Conservation (phyloP, 2,329 filamentous ascomycete species). For the Lecanosticta acicola region DNA sequence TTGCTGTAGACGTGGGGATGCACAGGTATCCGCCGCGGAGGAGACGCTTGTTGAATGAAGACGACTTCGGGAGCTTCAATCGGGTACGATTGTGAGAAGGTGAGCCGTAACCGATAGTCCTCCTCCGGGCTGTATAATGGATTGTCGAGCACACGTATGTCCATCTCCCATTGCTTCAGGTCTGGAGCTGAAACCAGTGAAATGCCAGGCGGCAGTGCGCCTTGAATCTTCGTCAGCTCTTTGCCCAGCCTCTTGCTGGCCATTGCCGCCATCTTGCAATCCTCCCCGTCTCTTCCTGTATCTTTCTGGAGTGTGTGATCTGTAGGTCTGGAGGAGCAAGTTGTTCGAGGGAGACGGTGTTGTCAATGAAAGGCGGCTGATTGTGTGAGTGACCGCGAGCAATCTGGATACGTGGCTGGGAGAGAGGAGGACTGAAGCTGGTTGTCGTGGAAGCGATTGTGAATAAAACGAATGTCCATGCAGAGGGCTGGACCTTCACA, state of each 20-base stretch:
- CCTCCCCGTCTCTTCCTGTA: too few relatives aligned
- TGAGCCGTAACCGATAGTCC: conserved; percentile 79
- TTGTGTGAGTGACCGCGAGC: too few relatives aligned
- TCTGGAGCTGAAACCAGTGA: conserved; percentile 73
- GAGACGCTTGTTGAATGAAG: conserved; percentile 60
- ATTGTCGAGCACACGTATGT: conserved; percentile 90
- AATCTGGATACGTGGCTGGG: neutral
- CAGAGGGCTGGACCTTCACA: too few relatives aligned
- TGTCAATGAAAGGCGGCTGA: too few relatives aligned
- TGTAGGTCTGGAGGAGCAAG: too few relatives aligned
- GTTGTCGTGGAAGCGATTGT: too few relatives aligned
- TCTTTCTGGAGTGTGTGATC: too few relatives aligned
- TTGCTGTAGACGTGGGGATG: conserved; percentile 98
- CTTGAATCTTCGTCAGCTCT: conserved; percentile 56
- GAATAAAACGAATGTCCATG: neutral
- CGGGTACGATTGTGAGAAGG: conserved; percentile 76
- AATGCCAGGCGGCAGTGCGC: conserved; percentile 62
- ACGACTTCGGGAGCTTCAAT: conserved; percentile 96
- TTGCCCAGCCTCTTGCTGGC: conserved; percentile 40
- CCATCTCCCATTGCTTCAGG: conserved; percentile 84
- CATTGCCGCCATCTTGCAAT: conserved; percentile 30
- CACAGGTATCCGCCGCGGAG: conserved; percentile 66
- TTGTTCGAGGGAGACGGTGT: too few relatives aligned
- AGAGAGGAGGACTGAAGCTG: neutral
- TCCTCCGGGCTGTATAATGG: conserved; percentile 72